These are phyloP conservation scores for Pleurotus cornucopiae DNA, from an alignment of 768 basidiomycete genomes.

Conservation along the genomic window DNA sequence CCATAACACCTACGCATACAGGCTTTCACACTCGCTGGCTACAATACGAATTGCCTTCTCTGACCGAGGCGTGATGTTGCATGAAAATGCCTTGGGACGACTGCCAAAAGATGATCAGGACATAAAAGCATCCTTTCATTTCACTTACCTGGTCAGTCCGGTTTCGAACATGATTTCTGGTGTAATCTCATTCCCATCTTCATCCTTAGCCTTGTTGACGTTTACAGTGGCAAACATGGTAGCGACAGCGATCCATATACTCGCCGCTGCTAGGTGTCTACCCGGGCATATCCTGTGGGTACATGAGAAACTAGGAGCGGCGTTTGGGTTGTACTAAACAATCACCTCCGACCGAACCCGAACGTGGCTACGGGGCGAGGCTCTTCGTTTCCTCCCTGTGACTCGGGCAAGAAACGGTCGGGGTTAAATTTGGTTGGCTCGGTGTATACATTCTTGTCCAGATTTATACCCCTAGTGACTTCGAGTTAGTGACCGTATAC, in stretches of 20 bases:
- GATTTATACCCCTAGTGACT: conserved; percentile 19
- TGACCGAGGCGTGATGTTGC: too few relatives aligned
- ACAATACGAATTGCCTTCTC: too few relatives aligned
- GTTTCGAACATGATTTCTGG: conserved; percentile 31
- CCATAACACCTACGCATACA: too few relatives aligned
- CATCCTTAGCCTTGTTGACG: conserved; percentile 36
- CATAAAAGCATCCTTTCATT: too few relatives aligned
- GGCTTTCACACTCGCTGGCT: too few relatives aligned
- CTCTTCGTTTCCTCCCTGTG: conserved; percentile 17
- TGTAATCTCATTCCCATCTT: conserved; percentile 35
- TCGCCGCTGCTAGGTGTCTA: conserved; percentile 43
- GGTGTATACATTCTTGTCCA: conserved; percentile 19
- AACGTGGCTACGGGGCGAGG: conserved; percentile 19
- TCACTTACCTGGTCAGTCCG: conserved; percentile 37
- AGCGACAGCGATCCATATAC: conserved; percentile 41
- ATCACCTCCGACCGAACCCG: conserved; percentile 18
- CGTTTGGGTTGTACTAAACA: neutral
- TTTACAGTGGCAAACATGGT: conserved; percentile 41
- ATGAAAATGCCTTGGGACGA: too few relatives aligned
- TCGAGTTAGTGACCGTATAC: neutral
- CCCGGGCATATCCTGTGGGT: conserved; percentile 47
- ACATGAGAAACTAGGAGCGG: too few relatives aligned
- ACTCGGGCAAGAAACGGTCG: conserved; percentile 18
- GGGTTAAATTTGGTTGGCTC: conserved; percentile 22
- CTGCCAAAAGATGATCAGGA: too few relatives aligned